Evolutionary conservation across 2,329 filamentous ascomycete genomes (phyloP), one percentile per base, ranked within the genome.

Genomic region (Lasiodiplodia sp.): DNA sequence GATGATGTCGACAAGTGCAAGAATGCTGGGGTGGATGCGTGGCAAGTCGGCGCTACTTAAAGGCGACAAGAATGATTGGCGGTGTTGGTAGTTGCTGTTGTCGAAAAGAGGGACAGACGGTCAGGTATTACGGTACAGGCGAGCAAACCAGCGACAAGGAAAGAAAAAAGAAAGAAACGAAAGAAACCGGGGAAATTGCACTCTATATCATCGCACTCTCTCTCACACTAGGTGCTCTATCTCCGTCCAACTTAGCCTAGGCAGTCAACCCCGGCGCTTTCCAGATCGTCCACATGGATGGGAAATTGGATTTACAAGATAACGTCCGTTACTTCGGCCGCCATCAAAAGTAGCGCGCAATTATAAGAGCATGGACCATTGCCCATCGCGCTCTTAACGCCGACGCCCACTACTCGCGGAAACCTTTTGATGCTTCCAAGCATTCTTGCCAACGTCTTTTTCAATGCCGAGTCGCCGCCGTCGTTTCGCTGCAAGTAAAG

Each of bases 231-330:
- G 10, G 4, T 28, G 28, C 23, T 31, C 52, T 56, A 28, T n/a
- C 28, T 11, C 25, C 10, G 52, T 31, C 52, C 51, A 53, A 11
- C 52, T 12, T 23, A 57, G 56, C 21, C 37, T 28, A 47, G 56
- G 16, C 31, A 40, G 31, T 21, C 7, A 10, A 23, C 21, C 16
- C 38, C 58, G 37, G 44, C 47, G 47, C 28, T 47, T 64, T 52
- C 60, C 60, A 64, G 60, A 64, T 64, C 60, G 60, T 52, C 60
- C 60, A 5, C 60, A 64, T 64, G 60, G 60, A 40, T 64, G 51
- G 44, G 28, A 64, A 64, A 64, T 64, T 64, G 31, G 60, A 64
- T 52, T 38, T 25, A 14, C 60, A 53, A 40, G 60, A 64, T 64
- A 64, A 64, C 60, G 58, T 63, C 58, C 58, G 58, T 25, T 34